Conservation (phyloP, 331 rosid species). For the Acacia concinna region DNA sequence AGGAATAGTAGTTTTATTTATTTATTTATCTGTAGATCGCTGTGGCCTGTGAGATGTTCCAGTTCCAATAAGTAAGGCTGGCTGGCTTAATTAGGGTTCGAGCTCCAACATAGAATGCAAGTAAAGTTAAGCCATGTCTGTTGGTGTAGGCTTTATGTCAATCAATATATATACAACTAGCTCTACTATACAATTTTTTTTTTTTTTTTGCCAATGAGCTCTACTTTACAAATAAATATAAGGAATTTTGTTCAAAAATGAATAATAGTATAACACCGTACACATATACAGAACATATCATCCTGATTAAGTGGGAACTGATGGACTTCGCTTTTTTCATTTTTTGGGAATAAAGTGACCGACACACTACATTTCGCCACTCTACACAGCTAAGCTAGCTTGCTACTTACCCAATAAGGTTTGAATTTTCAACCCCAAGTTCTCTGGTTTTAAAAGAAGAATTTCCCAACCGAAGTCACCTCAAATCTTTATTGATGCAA, state of each 20-base stretch:
- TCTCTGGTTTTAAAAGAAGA: no score
- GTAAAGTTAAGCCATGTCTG: background rate
- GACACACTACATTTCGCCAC: constrained; percentile 11
- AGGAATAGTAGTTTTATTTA: background rate
- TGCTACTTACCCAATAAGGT: background rate
- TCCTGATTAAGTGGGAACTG: background rate
- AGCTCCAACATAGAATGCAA: background rate
- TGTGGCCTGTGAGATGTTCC: background rate
- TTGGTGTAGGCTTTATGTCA: background rate
- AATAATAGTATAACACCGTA: no score
- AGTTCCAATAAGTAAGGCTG: background rate
- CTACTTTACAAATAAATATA: background rate
- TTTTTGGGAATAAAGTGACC: constrained; percentile 14
- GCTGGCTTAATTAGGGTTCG: background rate
- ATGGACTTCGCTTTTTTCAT: background rate
- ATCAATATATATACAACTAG: no score
- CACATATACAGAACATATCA: background rate
- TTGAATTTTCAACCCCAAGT: background rate
- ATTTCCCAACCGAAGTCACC: background rate
- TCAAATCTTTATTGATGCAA: no score
- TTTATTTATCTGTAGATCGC: background rate
- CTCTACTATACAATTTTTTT: background rate
- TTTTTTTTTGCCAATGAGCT: no score
- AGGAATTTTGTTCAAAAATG: background rate
- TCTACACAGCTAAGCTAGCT: background rate